phyloP scores from a whole-genome alignment of 2,329 filamentous ascomycete species.

The Coniella vitis region DNA sequence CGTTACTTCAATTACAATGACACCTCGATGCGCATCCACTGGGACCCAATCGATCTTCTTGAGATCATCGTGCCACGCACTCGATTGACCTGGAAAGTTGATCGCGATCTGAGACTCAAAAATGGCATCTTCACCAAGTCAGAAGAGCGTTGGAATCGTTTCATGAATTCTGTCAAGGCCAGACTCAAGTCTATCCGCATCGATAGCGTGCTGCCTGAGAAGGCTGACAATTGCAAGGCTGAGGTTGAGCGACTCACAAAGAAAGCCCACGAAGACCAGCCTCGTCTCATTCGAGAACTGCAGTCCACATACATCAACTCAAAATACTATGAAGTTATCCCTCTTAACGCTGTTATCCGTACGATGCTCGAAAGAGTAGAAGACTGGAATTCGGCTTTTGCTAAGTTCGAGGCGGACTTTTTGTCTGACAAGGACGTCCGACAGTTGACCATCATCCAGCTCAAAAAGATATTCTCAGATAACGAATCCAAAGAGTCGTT shows the following conservation, averaged over 20 bases:
- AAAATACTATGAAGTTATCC: conserved; percentile 94
- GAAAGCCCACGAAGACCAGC: conserved; percentile 78
- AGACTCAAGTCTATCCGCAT: conserved; percentile 84
- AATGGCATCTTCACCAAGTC: conserved; percentile 82
- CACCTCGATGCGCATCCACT: conserved; percentile 80
- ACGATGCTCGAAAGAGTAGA: conserved; percentile 89
- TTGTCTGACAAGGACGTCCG: conserved; percentile 96
- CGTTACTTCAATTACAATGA: conserved; percentile 88
- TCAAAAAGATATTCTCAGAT: conserved; percentile 92
- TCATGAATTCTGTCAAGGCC: conserved; percentile 79
- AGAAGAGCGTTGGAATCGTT: conserved; percentile 75
- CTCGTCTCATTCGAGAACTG: conserved; percentile 64
- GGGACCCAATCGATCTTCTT: conserved; percentile 84
- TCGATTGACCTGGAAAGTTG: conserved; percentile 94
- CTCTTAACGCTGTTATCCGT: conserved; percentile 80
- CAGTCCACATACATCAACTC: conserved; percentile 89
- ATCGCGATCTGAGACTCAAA: conserved; percentile 84
- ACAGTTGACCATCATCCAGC: conserved; percentile 81
- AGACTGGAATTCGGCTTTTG: conserved; percentile 87
- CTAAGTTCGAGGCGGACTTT: conserved; percentile 86
- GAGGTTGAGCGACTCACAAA: conserved; percentile 75
- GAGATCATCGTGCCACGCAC: conserved; percentile 90
- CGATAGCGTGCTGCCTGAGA: conserved; percentile 84
- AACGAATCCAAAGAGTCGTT: conserved; percentile 76
- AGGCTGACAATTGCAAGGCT: conserved; percentile 70